Base-by-base conservation (phyloP, 345 rosid species). In the Citrus reticulata region DNA sequence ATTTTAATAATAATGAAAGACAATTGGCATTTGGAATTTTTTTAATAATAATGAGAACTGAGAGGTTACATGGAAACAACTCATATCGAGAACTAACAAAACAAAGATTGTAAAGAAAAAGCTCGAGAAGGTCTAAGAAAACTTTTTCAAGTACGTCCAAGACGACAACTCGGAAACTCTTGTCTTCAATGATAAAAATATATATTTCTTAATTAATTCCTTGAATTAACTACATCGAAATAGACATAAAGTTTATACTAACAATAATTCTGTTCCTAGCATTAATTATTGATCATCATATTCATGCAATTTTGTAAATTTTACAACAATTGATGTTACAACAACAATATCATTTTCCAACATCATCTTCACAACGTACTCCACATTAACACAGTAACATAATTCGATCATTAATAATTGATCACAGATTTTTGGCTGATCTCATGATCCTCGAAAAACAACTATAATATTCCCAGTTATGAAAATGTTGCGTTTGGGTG, bases 111-210 rank as follows among this genome's bases (percentile, higher is more conserved):
- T 60, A 74, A 4, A 4, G 57, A 30, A 49, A 62, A 42, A 40
- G 17, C 69, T 61, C 77, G 70, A 46, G 42, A 75, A 30, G 49
- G n/a, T 14, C 55, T 34, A 10, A 34, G 79, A 76, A 62, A 66
- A 35, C 79, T 76, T 67, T 76, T 54, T 66, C 29, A 8, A 37
- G 22, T 35, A 51, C 65, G 34, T 25, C 62, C 55, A 46, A 55
- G 40, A 76, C 40, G n/a, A 29, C 74, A 67, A 61, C 29, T 37
- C 25, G 65, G 57, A 34, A 30, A 64, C 9, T 7, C 65, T 37
- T 77, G 73, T 37, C 35, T 20, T 27, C 65, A 67, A 76, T 68
- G 24, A 67, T 25, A 34, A 54, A 35, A 35, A 35, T 51, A 24
- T 51, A 66, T 51, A 24, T 65, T 65, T 22, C 61, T 37, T 66